Percentiles rank a stretch among this genome's conserved stretches.
Evolutionary conservation across 2,329 filamentous ascomycete genomes (phyloP).

Genomic region (Neocucurbitaria cava): DNA sequence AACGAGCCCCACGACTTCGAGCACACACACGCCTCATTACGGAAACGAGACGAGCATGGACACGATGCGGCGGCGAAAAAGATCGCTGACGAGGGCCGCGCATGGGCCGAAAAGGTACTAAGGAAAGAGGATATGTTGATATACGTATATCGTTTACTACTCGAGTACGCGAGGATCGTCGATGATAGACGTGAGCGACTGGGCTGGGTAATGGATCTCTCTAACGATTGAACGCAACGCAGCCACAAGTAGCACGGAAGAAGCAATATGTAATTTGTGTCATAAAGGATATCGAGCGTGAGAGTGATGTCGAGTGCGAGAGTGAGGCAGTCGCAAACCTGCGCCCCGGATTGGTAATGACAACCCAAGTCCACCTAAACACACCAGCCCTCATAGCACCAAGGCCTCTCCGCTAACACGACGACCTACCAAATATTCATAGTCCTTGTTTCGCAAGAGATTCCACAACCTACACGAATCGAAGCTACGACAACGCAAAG

Average conservation of each 20-base stretch:
- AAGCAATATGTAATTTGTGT: not conserved
- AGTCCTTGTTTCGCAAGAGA: not conserved
- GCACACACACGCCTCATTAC: too few species aligned
- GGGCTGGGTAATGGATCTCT: constrained; percentile 48
- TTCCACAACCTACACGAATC: not conserved
- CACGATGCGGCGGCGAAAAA: constrained; percentile 65
- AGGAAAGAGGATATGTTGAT: constrained; percentile 76
- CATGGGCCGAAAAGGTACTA: constrained; percentile 73
- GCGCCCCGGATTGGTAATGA: constrained; percentile 25
- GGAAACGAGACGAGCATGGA: constrained; percentile 1
- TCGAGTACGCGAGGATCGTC: constrained; percentile 54
- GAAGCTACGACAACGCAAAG: not conserved
- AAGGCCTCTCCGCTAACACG: constrained; percentile 23
- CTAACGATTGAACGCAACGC: constrained; percentile 18
- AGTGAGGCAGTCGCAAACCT: not conserved
- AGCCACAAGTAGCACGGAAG: not conserved
- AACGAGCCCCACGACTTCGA: not conserved
- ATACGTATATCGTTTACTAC: constrained; percentile 67
- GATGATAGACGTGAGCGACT: constrained; percentile 51
- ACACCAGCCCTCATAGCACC: not conserved
- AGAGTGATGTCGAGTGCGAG: not conserved
- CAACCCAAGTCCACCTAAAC: constrained; percentile 16
- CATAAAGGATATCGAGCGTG: not conserved
- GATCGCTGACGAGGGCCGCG: constrained; percentile 70
- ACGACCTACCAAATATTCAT: constrained; percentile 19